Base-by-base conservation (phyloP, 2,329 filamentous ascomycete species). In the Fusarium longipes region DNA sequence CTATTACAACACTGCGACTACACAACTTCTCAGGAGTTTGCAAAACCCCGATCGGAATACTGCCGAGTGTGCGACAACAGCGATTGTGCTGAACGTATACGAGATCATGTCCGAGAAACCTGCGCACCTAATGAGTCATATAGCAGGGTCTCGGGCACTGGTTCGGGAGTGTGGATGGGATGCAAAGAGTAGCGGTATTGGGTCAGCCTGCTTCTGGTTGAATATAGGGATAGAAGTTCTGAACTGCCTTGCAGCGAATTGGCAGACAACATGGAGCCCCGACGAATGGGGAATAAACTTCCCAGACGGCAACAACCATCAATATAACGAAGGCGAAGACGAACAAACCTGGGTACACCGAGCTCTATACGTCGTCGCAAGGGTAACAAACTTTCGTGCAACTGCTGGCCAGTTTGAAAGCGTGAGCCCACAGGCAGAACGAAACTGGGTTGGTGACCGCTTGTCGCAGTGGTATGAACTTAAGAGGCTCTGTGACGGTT, bases 151-250 rank as follows among this genome's bases (percentile, higher is more conserved):
- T 11, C 86, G 93, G 52, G 93, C 93, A 3, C 82, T 97, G 48
- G 94, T 97, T 72, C 92, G 93, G 63, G 93, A 97, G 75, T 97
- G 93, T 73, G 88, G 89, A 6, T 97, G 95, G 95, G 91, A 93
- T 72, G 93, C 93, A 1, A 87, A 84, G 64, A 91, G 91, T 33
- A 86, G 84, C 2, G 93, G 94, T 1, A 87, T 97, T 20, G 94
- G 93, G 1, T 87, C 89, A 1, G 93, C 94, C 1, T 97, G 94
- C 77, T 97, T 97, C 79, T 97, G 95, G 94, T 83, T 97, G 35
- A 97, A 96, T 72, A 89, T 97, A 17, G 91, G 91, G 17, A 91
- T 97, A 85, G 95, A 98, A 76, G 83, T 97, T n/a, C 82, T 97
- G 27, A 93, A 89, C 66, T 97, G 93, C 76, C 82, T 97, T 17